Evolutionary conservation across 805 yeast genomes (phyloP), one percentile per base, ranked within the genome.

Genomic region (Lipomyces sp.): DNA sequence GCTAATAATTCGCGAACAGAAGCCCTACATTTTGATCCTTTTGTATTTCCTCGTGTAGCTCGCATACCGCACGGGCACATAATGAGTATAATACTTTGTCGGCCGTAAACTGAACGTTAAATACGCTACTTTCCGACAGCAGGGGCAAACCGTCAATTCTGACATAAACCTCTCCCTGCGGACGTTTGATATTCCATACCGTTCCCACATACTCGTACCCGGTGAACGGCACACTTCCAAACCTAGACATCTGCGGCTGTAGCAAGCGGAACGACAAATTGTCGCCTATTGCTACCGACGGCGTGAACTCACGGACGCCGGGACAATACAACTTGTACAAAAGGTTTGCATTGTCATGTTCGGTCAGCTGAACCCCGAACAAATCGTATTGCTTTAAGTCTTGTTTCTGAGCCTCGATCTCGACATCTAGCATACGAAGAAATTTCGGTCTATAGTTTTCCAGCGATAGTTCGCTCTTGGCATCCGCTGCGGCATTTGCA

Each of bases 221-320:
- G 4, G 57, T 46, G 33, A 47, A 55, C 10, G 58, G 40, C n/a
- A 14, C 34, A 13, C n/a, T 32, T 3, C 40, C 45, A 26, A 43
- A 42, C 2, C 53, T 33, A 3, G 56, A 34, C 7, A 21, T 52
- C 19, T 46, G 50, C 6, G 57, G 57, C 19, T 58, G 43, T 22
- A 52, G 38, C 33, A 53, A 58, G 1, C 59, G 42, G 18, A 51
- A 47, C 3, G 21, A 22, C 4, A 55, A 22, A 5, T 39, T 19
- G 41, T 55, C 53, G 13, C 59, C 59, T 4, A 52, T 47, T 21
- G 32, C 21, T 16, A 52, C 59, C 10, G 42, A 28, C 10, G 59
- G 56, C 4, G 59, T 52, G 32, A 49, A 55, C 24, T 55, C 59
- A 16, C 47, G 43, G 22, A 55, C 53, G 14, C 59, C 59, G 3